Evolutionary conservation across 352 stramenopile species (phyloP), one percentile per base, ranked within the genome.

Genomic region (Pythium sp.): DNA sequence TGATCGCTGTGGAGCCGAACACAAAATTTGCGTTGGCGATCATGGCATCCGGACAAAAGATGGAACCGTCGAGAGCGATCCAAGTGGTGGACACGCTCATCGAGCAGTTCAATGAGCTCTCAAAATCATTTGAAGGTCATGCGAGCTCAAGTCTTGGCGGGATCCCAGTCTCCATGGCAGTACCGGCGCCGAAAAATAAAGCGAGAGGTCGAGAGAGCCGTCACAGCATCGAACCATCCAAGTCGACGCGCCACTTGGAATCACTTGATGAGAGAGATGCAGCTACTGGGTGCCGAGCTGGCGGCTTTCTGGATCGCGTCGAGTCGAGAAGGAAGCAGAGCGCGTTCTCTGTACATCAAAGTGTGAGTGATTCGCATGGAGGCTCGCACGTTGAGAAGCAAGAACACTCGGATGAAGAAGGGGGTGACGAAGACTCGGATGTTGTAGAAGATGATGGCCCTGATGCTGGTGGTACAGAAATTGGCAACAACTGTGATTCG

Each of bases 81-180:
- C 69, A 80, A 32, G 85, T 82, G 18, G 83, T 93, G 2, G 80
- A 92, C 60, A 76, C 72, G 30, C 76, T 93, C 46, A 93, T 93
- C 36, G 73, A 81, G 22, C 78, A 80, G 62, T 93, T 93, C 64
- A 89, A 90, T 46, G 71, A 80, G 36, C 68, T 93, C 2, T 73
- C 77, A 2, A 79, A 79, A 56, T 84, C 77, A 5, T 82, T 82
- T 62, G 53, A 59, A 18, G 32, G n/a, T 12, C 36, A n/a, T 18
- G 34, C 12, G 15, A 24, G 5, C 68, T 28, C 65, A 34, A 51
- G 24, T n/a, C 41, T 32, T 58, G 15, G 32, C n/a, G 24, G 14
- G 8, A 34, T 34, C 7, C 22, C 15, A 34, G 15, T 59, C 28
- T 12, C 15, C 32, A 6, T 6, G 1, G 24, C 20, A 9, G 22